phyloP scores from a whole-genome alignment of 1,284 basidiomycete genomes.

The Tilletia walkeri region DNA sequence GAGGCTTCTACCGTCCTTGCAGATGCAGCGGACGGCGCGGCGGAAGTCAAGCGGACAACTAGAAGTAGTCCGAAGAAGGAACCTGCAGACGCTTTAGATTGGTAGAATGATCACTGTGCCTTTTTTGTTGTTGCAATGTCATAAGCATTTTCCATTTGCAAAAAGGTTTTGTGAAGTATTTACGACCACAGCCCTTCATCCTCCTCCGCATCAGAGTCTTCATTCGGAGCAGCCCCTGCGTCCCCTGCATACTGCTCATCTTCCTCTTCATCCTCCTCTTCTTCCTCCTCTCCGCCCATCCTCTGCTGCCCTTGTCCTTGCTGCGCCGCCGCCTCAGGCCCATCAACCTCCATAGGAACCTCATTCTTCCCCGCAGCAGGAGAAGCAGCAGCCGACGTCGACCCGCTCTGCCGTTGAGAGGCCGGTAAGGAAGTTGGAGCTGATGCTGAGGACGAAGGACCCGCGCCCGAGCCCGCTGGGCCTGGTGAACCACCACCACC shows the following conservation, averaged over 20 bases:
- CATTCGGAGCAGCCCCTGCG: conserved; percentile 15
- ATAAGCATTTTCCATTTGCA: too few species aligned
- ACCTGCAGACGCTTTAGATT: not conserved
- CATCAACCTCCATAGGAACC: conserved; percentile 3
- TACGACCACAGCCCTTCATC: conserved; percentile 16
- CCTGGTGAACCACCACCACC: not conserved
- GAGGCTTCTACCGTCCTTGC: not conserved
- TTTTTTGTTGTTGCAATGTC: too few species aligned
- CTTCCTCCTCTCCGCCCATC: conserved; percentile 4
- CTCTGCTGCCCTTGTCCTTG: not conserved
- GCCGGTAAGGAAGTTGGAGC: not conserved
- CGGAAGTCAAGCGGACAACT: not conserved
- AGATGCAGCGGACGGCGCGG: not conserved
- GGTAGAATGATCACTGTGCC: not conserved
- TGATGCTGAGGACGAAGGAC: too few species aligned
- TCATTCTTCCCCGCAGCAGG: not conserved
- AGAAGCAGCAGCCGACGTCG: not conserved
- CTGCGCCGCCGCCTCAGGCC: not conserved
- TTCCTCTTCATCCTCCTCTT: conserved; percentile 12
- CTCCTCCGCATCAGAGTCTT: conserved; percentile 17
- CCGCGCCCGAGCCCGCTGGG: too few species aligned
- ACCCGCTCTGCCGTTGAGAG: not conserved
- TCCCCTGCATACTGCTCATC: conserved; percentile 10
- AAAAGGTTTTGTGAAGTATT: too few species aligned
- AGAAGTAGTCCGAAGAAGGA: not conserved